A percentile compares a stretch with the other conserved stretches of the same genome.
Evolutionary conservation across 441 rosid genomes (phyloP).

Genomic region (Geranium incanum): DNA sequence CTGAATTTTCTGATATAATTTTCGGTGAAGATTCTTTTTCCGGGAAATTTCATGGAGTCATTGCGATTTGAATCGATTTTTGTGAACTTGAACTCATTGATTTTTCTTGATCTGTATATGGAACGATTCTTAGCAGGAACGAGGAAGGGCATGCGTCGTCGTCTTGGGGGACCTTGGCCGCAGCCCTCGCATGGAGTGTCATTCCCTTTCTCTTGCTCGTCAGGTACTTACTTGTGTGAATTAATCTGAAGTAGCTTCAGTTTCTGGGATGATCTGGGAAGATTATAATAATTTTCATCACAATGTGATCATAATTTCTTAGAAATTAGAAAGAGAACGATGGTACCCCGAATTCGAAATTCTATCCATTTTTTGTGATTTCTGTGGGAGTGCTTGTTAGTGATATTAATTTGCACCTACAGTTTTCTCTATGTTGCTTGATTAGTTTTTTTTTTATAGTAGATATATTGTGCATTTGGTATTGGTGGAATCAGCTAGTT

Average conservation of each 20-base stretch:
- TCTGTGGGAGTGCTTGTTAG: neutral
- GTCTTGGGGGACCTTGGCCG: conserved; percentile 96
- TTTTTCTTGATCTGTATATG: conserved; percentile 1
- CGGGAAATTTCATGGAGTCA: neutral
- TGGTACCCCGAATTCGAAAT: neutral
- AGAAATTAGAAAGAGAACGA: neutral
- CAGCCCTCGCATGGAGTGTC: conserved; percentile 97
- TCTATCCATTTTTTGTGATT: neutral
- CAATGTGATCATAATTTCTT: neutral
- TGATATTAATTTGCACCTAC: neutral
- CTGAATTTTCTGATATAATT: neutral
- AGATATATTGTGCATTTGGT: neutral
- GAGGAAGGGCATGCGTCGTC: conserved; percentile 84
- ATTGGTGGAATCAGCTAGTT: neutral
- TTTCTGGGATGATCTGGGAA: neutral
- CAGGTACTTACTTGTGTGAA: conserved; percentile 36
- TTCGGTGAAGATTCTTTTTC: neutral
- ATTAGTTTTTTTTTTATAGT: neutral
- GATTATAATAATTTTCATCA: neutral
- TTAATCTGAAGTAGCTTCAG: neutral
- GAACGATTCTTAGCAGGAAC: neutral
- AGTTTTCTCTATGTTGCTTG: neutral
- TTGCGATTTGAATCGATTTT: neutral
- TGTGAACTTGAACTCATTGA: neutral
- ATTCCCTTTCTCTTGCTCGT: conserved; percentile 76